These are phyloP conservation scores for Nitzschia sp. DNA, from an alignment of 108 stramenopile species.

Conservation along the genomic window DNA sequence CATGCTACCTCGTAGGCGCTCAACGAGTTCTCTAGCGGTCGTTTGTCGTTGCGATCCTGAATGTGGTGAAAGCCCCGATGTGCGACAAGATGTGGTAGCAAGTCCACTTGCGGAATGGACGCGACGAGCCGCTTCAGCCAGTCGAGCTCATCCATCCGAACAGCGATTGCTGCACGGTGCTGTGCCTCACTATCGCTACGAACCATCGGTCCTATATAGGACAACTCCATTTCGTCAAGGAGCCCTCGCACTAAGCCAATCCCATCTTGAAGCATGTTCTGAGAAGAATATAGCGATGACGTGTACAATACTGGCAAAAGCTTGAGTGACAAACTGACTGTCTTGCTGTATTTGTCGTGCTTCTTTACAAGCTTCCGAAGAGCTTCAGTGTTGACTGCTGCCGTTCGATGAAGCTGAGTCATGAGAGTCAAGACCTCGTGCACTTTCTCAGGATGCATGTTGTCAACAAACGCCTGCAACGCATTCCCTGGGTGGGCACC, in stretches of 20 bases:
- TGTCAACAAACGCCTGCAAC: conserved; percentile 44
- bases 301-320: conserved; percentile 67
- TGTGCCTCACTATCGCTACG: conserved; percentile 19
- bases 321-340: conserved; percentile 24
- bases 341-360: conserved; percentile 50
- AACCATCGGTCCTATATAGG: conserved; percentile 12
- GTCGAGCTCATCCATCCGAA: conserved; percentile 50
- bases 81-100: conserved; percentile 46
- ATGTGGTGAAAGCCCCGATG: conserved; percentile 79
- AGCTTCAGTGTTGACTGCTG: conserved; percentile 63
- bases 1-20: conserved; percentile 74
- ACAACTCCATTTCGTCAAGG: conserved; percentile 33
- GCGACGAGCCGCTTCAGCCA: conserved; percentile 55
- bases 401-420: conserved; percentile 54
- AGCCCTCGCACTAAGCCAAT: conserved; percentile 53
- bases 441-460: conserved; percentile 21
- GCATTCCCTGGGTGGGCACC: conserved; percentile 69
- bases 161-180: conserved; percentile 20
- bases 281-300: conserved; percentile 40
- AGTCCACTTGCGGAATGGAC: conserved; percentile 12
- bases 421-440: conserved; percentile 50
- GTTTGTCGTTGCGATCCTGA: conserved; percentile 50
- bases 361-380: conserved; percentile 78
- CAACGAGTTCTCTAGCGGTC: conserved; percentile 75
- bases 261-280: conserved; percentile 41